Evolutionary conservation across 805 yeast species (phyloP).

Genomic region (Wickerhamomyces tratensis): DNA sequence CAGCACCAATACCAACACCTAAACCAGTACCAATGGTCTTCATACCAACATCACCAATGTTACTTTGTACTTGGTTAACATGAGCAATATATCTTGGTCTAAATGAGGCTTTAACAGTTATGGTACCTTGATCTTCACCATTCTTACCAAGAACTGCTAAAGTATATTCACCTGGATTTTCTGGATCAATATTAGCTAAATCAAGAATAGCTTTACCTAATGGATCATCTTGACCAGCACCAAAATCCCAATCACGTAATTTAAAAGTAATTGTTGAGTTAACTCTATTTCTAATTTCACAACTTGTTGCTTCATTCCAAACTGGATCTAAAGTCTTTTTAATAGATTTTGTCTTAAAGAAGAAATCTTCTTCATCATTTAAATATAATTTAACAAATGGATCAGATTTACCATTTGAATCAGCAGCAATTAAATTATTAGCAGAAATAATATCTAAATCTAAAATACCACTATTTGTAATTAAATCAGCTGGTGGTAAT

Average conservation of each 20-base stretch:
- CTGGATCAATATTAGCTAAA: slow-evolving; percentile 53
- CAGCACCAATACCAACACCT: slow-evolving; percentile 34
- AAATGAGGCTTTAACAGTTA: slow-evolving; percentile 51
- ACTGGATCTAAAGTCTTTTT: slow-evolving; percentile 88
- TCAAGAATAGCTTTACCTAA: slow-evolving; percentile 58
- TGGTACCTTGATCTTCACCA: slow-evolving; percentile 45
- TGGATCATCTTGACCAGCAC: slow-evolving; percentile 75
- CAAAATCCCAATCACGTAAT: slow-evolving; percentile 89
- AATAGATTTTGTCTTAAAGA: slow-evolving; percentile 67
- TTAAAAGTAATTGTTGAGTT: slow-evolving; percentile 48
- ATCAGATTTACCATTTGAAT: slow-evolving; percentile 86
- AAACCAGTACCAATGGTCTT: slow-evolving; percentile 41
- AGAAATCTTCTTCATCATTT: slow-evolving; percentile 46
- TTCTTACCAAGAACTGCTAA: slow-evolving; percentile 36
- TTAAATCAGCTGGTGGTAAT: slow-evolving; percentile 67
- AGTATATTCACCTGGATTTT: slow-evolving; percentile 37
- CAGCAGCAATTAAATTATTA: slow-evolving; percentile 70
- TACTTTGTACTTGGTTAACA: slow-evolving; percentile 27
- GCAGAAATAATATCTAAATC: slow-evolving; percentile 56
- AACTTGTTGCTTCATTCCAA: slow-evolving; percentile 65
- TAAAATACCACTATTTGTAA: slow-evolving; percentile 66
- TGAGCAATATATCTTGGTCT: slow-evolving; percentile 58
- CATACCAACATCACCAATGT: slow-evolving; percentile 39
- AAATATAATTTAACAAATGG: slow-evolving; percentile 71
- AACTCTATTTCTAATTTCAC: slow-evolving; percentile 51